These are phyloP conservation scores for Pleurotus platypus DNA, from an alignment of 768 basidiomycete genomes.

Conservation along the genomic window DNA sequence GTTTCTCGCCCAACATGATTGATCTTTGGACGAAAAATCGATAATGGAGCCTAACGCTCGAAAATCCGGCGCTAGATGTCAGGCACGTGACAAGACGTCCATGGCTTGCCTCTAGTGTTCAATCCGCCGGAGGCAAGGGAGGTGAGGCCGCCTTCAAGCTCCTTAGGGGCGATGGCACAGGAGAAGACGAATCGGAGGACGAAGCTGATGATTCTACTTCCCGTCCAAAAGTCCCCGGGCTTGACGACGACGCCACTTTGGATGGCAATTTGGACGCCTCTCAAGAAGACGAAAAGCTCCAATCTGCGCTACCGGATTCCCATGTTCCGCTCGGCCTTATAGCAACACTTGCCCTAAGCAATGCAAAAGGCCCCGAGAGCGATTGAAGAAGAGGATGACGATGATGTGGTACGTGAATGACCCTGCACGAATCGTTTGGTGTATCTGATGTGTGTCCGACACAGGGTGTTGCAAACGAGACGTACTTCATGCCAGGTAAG, in stretches of 20 bases:
- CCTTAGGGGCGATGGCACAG: conserved; percentile 27
- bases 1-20: too few relatives aligned
- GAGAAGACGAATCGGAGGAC: conserved; percentile 40
- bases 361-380: conserved; percentile 41
- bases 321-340: conserved; percentile 75
- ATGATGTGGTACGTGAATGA: conserved; percentile 49
- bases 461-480: conserved; percentile 78
- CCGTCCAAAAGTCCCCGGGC: neutral
- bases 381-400: conserved; percentile 46
- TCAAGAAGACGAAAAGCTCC: conserved; percentile 42
- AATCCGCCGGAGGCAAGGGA: conserved; percentile 40
- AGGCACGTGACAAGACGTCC: too few relatives aligned
- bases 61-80: too few relatives aligned
- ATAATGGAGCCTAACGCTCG: too few relatives aligned
- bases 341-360: conserved; percentile 66
- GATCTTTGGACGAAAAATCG: too few relatives aligned
- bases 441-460: conserved; percentile 4
- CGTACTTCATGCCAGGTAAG: conserved; percentile 76
- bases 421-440: conserved; percentile 3
- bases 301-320: conserved; percentile 57
- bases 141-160: conserved; percentile 42
- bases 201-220: conserved; percentile 26
- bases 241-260: conserved; percentile 23
- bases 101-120: conserved; percentile 58
- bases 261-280: conserved; percentile 22